phyloP scores from a whole-genome alignment of 139 green algal genomes.

The Chlamydomonas sp. region DNA sequence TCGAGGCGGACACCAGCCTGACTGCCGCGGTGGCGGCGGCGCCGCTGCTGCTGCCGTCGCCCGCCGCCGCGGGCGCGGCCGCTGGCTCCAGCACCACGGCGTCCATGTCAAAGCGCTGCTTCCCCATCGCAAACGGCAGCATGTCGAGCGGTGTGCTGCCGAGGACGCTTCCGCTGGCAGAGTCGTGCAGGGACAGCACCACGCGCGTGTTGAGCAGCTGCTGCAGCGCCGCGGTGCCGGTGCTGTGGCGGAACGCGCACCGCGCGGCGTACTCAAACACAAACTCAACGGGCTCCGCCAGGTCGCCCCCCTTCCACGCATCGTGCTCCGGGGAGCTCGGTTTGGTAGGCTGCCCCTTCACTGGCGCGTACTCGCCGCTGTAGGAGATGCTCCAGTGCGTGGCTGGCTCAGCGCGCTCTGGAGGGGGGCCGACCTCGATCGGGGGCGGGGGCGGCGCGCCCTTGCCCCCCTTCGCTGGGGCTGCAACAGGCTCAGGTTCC shows the following conservation, averaged over 20 bases:
- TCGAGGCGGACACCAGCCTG: neutral
- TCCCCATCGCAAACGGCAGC: constrained; percentile 8
- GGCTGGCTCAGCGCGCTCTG: too few relatives aligned
- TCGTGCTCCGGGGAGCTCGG: too few relatives aligned
- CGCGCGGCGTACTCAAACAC: too few relatives aligned
- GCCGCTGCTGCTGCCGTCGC: neutral
- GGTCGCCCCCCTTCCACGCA: too few relatives aligned
- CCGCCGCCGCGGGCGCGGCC: neutral
- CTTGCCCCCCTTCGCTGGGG: too few relatives aligned
- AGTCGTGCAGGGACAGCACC: neutral
- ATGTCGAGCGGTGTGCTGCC: neutral
- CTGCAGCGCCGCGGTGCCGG: neutral
- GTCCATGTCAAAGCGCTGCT: constrained; percentile 1
- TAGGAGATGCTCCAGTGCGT: too few relatives aligned
- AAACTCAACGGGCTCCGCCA: too few relatives aligned
- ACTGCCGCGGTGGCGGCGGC: neutral
- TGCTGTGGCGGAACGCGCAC: neutral
- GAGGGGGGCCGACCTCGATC: too few relatives aligned
- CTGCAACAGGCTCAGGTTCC: too few relatives aligned
- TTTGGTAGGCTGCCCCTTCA: too few relatives aligned
- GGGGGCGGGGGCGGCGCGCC: too few relatives aligned
- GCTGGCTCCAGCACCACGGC: neutral
- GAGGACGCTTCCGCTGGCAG: neutral
- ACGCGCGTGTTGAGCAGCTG: constrained; percentile 4
- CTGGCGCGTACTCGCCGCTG: too few relatives aligned